Evolutionary conservation across 2,329 filamentous ascomycete genomes (phyloP).

Genomic region (Colletotrichum graminicola): DNA sequence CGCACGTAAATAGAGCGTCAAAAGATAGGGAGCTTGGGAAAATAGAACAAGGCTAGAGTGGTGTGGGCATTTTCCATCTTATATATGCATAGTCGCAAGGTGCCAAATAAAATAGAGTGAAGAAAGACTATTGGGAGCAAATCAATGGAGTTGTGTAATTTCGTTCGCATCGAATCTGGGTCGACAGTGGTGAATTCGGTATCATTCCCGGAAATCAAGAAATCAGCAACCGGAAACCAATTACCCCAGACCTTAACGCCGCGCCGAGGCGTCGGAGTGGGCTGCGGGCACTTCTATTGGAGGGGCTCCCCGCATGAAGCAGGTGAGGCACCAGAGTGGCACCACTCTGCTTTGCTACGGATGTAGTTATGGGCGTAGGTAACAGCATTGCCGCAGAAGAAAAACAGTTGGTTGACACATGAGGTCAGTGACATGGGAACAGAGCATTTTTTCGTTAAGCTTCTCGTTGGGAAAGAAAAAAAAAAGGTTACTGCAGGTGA

Average conservation of each 20-base stretch:
- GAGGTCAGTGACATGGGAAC: neutral
- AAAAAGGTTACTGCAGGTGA: too few species aligned
- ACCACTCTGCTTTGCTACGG: neutral
- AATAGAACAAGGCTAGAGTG: neutral
- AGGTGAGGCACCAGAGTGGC: constrained; percentile 22
- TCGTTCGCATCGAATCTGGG: neutral
- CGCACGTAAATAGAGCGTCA: constrained; percentile 56
- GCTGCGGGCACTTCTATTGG: constrained; percentile 22
- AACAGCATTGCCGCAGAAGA: neutral
- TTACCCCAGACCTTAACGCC: constrained; percentile 14
- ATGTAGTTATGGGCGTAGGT: neutral
- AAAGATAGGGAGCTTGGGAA: neutral
- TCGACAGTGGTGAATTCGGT: neutral
- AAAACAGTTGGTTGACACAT: neutral
- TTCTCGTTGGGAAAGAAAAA: too few species aligned
- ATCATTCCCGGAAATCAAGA: constrained; percentile 4
- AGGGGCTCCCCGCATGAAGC: constrained; percentile 25
- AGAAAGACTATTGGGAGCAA: neutral
- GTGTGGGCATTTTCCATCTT: constrained; percentile 8
- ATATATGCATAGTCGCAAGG: neutral
- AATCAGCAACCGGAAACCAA: constrained; percentile 2
- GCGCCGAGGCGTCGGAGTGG: constrained; percentile 36
- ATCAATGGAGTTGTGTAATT: neutral
- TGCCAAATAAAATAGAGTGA: constrained; percentile 4
- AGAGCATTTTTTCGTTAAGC: neutral